Conservation (phyloP, 768 basidiomycete genomes). For the Sutorius australiensis region DNA sequence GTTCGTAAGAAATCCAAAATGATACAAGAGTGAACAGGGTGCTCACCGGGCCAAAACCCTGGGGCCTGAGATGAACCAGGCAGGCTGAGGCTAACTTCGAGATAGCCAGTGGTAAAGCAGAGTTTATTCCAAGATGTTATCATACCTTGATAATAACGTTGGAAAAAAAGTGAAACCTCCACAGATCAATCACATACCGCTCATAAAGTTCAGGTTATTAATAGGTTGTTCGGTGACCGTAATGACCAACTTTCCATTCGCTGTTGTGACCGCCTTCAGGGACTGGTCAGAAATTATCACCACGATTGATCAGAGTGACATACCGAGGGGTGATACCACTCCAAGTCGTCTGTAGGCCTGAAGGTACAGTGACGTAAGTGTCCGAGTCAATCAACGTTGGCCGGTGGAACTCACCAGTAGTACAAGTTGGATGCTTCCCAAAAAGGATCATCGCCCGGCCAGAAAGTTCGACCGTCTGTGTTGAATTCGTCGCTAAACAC, state of each 20-base stretch:
- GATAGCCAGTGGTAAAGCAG: conserved; percentile 90
- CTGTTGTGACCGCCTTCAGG: conserved; percentile 61
- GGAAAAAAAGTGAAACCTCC: neutral
- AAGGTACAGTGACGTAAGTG: conserved; percentile 8
- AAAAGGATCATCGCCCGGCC: conserved; percentile 75
- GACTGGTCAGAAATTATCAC: neutral
- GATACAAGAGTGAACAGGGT: conserved; percentile 20
- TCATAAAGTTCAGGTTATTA: conserved; percentile 82
- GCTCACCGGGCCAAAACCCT: conserved; percentile 83
- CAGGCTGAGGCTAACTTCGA: conserved; percentile 78
- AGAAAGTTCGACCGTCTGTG: conserved; percentile 69
- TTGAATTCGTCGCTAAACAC: conserved; percentile 90
- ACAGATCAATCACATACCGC: conserved; percentile 44
- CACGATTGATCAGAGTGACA: conserved; percentile 16
- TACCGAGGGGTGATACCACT: conserved; percentile 81
- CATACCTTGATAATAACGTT: conserved; percentile 45
- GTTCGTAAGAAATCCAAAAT: conserved; percentile 1
- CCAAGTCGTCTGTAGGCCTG: conserved; percentile 67
- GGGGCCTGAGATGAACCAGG: conserved; percentile 58
- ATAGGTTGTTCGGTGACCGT: conserved; percentile 66
- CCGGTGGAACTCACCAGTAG: conserved; percentile 56
- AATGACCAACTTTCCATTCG: conserved; percentile 74
- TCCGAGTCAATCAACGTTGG: neutral
- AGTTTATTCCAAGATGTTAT: conserved; percentile 90
- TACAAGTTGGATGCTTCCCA: conserved; percentile 87